Base-by-base conservation (phyloP, 2,329 filamentous ascomycete species). In the Didymella pomorum region DNA sequence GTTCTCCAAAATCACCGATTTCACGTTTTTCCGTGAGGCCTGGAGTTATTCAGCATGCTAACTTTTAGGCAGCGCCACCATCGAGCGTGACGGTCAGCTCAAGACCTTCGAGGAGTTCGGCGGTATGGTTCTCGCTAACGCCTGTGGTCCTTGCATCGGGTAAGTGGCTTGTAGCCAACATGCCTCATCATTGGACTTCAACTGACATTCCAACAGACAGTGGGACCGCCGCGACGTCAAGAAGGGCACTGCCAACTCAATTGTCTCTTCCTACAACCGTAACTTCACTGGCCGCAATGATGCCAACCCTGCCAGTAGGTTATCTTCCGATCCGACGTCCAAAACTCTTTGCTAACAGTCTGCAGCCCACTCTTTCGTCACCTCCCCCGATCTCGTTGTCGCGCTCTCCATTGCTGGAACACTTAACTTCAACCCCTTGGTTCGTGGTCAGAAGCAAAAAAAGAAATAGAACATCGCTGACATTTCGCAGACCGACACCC, bases 281-380 rank as follows among this genome's bases (percentile, higher is more conserved):
- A 98, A 99, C 88, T 98, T 99, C 84, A 98, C 94, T 62, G 94
- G 94, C 68, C 92, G 95, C 78, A 98, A 98, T 80, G 93, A 97
- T 71, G 93, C 91, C 68, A 98, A 97, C 86, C 93, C 93, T 10
- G 41, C 41, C 2, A 43, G n/a, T n/a, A n/a, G n/a, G n/a, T n/a
- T n/a, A n/a, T n/a, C n/a, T n/a, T n/a, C n/a, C n/a, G n/a, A n/a
- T n/a, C n/a, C n/a, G n/a, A n/a, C n/a, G n/a, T n/a, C n/a, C n/a
- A n/a, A n/a, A n/a, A n/a, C n/a, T n/a, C n/a, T n/a, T n/a, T n/a
- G n/a, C n/a, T n/a, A n/a, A n/a, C n/a, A n/a, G n/a, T n/a, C n/a
- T n/a, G n/a, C n/a, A n/a, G n/a, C 93, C 50, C 93, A 96, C 84
- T 92, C 92, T 58, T 97, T 97, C 79, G 93, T 96, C 68, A 89